phyloP scores from a whole-genome alignment of 805 yeast species.

The Ogataea trehalophila region DNA sequence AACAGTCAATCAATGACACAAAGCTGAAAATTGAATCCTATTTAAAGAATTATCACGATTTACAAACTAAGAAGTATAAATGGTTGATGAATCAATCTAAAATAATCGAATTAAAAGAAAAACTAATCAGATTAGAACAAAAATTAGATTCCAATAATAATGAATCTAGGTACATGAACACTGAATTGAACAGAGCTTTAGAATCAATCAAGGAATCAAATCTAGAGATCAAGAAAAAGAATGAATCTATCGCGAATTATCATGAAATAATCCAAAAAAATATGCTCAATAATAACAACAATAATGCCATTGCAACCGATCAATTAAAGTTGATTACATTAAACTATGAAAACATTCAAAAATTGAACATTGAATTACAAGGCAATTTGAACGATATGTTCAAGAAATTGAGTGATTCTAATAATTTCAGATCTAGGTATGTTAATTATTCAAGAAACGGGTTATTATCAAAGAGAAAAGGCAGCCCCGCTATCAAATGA shows the following conservation, averaged over 20 bases:
- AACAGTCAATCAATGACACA: constrained; percentile 19
- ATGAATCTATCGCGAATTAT: not conserved
- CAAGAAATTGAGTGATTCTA: constrained; percentile 17
- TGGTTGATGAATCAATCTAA: constrained; percentile 36
- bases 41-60: constrained; percentile 18
- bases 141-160: constrained; percentile 43
- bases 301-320: too few relatives aligned
- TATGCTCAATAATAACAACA: too few relatives aligned
- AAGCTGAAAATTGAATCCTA: constrained; percentile 27
- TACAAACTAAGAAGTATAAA: constrained; percentile 6
- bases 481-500: constrained; percentile 14
- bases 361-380: constrained; percentile 9
- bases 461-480: constrained; percentile 14
- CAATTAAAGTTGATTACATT: constrained; percentile 8
- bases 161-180: constrained; percentile 60
- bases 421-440: constrained; percentile 17
- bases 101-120: constrained; percentile 42
- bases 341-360: constrained; percentile 4
- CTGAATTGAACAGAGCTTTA: constrained; percentile 52
- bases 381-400: constrained; percentile 12
- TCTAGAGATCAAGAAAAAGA: constrained; percentile 22
- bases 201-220: constrained; percentile 44
- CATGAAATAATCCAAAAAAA: too few relatives aligned
- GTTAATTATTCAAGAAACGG: constrained; percentile 24
- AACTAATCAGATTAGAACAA: constrained; percentile 38